Evolutionary conservation across 352 stramenopile genomes (phyloP), one percentile per base, ranked within the genome.

Genomic region (Aphanomyces euteiches): DNA sequence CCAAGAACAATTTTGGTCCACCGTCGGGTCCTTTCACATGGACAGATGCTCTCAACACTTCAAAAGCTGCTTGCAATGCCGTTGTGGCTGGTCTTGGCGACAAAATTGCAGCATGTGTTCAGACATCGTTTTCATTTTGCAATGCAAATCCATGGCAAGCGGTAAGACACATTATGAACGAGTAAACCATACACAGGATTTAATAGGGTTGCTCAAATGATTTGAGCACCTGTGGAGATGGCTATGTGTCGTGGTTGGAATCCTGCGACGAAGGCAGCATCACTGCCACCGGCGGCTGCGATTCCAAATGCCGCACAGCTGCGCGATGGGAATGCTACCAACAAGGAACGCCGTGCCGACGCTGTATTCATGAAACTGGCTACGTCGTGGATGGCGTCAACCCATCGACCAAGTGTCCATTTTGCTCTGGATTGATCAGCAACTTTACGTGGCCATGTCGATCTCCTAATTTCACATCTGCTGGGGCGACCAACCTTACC

Each of bases 71-170:
- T 40, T 69, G 63, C 41, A 69, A 69, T 40, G 34, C 47, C 3
- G 8, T 69, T n/a, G 43, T 69, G 15, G 3, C 63, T 3, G 19
- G 38, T 0, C 38, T 69, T 10, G 63, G 47, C 21, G 63, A 69
- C 63, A 28, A 60, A 36, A 8, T 69, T 47, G 50, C 63, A 12
- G 17, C 63, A 4, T 69, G 63, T 19, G 63, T 69, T 7, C 41
- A 66, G 4, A 69, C 63, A 38, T 69, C 63, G 28, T 69, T 69
- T 69, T 4, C 36, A 17, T 69, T 40, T 47, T 69, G 63, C 63
- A 69, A 69, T 28, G 63, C 63, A 36, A 69, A 69, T 15, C 63
- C 63, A 17, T 69, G 63, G 63, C 36, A 69, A 36, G n/a, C 60
- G 36, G 60, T 68, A 5, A 15, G 63, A 38, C 38, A 0, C 40